Evolutionary conservation across 805 yeast species (phyloP), one percentile per base, ranked within the genome.

Genomic region (Wickerhamomyces chambardii): DNA sequence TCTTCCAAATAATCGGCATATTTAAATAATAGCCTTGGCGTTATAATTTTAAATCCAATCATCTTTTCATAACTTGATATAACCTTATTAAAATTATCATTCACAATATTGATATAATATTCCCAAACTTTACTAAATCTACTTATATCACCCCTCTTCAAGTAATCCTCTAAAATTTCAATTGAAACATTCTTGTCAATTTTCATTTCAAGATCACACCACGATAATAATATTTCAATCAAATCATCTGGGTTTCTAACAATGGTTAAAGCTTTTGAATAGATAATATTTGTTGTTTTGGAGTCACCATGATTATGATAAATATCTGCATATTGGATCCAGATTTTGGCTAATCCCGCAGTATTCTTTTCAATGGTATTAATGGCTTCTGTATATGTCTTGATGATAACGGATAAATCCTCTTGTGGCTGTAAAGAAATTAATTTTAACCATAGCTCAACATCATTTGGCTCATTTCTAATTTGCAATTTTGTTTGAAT

Each of bases 51-150:
- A 29, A 80, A 50, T 19, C 62, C 63, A 25, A 81, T 65, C 12
- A 71, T 60, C 18, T 64, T 54, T 32, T 79, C 84, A 47, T 79
- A 81, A 2, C 67, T 61, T 8, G 7, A 8, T 8, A 24, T 14
- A 24, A 24, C 50, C 12, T 56, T 44, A 1, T 59, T 60, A 10
- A 64, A 47, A 32, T 68, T 73, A 5, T 70, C 66, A 53, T 82
- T 89, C 15, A 79, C 64, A 21, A 84, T 50, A 46, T 84, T 95
- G 19, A 85, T 51, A 48, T 82, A 84, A 42, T 73, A 70, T 4
- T 73, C 58, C 96, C 96, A 89, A 6, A 87, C 56, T 34, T 71
- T 71, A 29, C 63, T 56, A 5, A 84, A 75, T 44, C 75, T 77
- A 52, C 72, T 78, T 9, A 81, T 45, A 22, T 84, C 55, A 19